A percentile compares a stretch with the other conserved stretches of the same genome.
Conservation (phyloP, 331 rosid genomes). For the Malus hybrid region DNA sequence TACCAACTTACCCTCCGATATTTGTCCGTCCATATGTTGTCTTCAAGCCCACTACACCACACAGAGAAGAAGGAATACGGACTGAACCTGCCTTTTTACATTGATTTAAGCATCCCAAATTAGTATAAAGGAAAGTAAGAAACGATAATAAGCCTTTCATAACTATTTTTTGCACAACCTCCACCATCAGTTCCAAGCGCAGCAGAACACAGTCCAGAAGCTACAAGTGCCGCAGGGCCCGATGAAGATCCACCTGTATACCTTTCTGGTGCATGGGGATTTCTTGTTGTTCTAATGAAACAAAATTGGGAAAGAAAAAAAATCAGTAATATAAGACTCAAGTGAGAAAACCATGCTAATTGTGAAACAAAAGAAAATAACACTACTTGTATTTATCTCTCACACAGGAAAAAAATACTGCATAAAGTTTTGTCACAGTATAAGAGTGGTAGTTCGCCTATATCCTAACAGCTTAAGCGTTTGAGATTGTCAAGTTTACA, state of each 20-base stretch:
- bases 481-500: not conserved
- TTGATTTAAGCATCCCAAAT: conserved; percentile 9
- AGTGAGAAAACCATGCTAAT: conserved; percentile 12
- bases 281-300: conserved; percentile 73
- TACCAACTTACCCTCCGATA: conserved; percentile 61
- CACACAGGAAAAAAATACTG: not conserved
- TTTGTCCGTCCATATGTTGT: conserved; percentile 72
- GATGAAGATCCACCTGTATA: conserved; percentile 98
- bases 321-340: not conserved
- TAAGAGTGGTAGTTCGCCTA: not conserved
- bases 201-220: conserved; percentile 90
- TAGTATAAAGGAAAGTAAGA: conserved; percentile 2
- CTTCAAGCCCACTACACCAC: conserved; percentile 60
- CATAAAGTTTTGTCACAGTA: not conserved
- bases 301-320: conserved; percentile 13
- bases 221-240: conserved; percentile 96
- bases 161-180: conserved; percentile 49
- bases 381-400: not conserved
- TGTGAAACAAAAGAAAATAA: not conserved
- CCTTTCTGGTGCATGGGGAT: conserved; percentile 91
- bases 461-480: not conserved
- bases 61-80: conserved; percentile 64
- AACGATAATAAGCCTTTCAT: conserved; percentile 10
- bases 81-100: conserved; percentile 72
- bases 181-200: conserved; percentile 97